These are phyloP conservation scores for Exophiala phaeomuriformis DNA, from an alignment of 2,329 filamentous ascomycete species.

Conservation along the genomic window DNA sequence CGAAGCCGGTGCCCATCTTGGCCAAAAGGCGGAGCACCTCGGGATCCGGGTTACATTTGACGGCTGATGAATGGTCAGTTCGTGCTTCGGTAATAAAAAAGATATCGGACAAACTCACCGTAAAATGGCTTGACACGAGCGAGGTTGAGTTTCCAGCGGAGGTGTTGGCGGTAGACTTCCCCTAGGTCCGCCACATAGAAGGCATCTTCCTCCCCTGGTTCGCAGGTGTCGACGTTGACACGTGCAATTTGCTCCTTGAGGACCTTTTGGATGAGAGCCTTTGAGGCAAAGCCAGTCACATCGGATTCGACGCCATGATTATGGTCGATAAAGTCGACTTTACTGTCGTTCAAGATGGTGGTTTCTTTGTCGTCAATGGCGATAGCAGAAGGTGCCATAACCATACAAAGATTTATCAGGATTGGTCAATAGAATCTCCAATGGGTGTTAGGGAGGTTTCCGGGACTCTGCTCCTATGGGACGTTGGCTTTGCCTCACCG, in stretches of 20 bases:
- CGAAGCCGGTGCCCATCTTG: conserved; percentile 85
- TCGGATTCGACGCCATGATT: conserved; percentile 45
- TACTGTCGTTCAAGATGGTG: conserved; percentile 27
- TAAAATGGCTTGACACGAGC: conserved; percentile 93
- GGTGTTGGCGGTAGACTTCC: conserved; percentile 96
- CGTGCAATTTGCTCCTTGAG: conserved; percentile 75
- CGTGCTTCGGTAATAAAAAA: conserved; percentile 6
- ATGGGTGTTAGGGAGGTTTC: conserved; percentile 79
- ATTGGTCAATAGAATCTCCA: conserved; percentile 23
- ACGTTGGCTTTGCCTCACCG: conserved; percentile 85
- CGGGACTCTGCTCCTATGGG: conserved; percentile 85
- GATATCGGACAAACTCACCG: conserved; percentile 49
- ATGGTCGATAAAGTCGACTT: conserved; percentile 31
- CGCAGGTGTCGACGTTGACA: conserved; percentile 81
- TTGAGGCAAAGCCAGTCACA: conserved; percentile 48
- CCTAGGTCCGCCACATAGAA: conserved; percentile 98
- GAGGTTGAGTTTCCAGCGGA: conserved; percentile 95
- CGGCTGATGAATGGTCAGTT: conserved; percentile 49
- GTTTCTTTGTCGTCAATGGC: conserved; percentile 34
- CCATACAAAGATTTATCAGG: conserved; percentile 42
- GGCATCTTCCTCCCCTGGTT: conserved; percentile 88
- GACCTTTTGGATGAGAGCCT: conserved; percentile 77
- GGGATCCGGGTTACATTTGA: conserved; percentile 97
- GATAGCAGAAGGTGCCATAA: conserved; percentile 66
- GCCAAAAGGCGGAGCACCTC: conserved; percentile 82